Evolutionary conservation across 257 asterid genomes (phyloP).

Genomic region (Mentha longifolia): DNA sequence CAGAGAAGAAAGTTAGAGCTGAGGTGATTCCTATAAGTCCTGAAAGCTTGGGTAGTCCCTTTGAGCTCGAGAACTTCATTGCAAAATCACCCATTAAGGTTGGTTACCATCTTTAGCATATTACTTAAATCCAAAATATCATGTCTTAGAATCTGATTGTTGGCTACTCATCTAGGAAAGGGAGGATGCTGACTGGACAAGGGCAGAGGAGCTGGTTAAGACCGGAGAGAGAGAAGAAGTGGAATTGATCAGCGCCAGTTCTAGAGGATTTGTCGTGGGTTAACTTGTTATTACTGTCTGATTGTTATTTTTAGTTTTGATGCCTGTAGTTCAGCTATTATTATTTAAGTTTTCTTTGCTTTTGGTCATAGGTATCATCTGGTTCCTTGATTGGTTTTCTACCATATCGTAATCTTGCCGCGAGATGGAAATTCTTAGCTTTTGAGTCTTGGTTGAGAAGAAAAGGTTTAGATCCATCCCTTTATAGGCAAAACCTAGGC

Average conservation of each 20-base stretch:
- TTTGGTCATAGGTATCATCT: slow-evolving; percentile 68
- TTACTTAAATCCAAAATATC: slow-evolving; percentile 4
- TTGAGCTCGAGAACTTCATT: slow-evolving; percentile 60
- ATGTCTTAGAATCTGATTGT: slow-evolving; percentile 39
- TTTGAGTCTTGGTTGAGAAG: slow-evolving; percentile 96
- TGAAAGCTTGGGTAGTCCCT: slow-evolving; percentile 46
- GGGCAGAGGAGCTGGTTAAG: slow-evolving; percentile 67
- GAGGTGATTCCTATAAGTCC: slow-evolving; percentile 38
- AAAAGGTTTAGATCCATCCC: slow-evolving; percentile 82
- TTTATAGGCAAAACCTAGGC: slow-evolving; percentile 77
- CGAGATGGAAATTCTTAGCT: slow-evolving; percentile 92
- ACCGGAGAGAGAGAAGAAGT: slow-evolving; percentile 76
- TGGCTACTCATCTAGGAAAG: slow-evolving; percentile 53
- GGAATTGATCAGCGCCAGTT: slow-evolving; percentile 81
- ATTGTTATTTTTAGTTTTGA: slow-evolving; percentile 23
- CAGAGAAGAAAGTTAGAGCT: slow-evolving; percentile 45
- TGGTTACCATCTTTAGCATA: slow-evolving; percentile 23
- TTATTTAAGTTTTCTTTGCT: slow-evolving; percentile 30
- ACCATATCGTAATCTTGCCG: slow-evolving; percentile 90
- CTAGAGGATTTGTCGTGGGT: slow-evolving; percentile 91
- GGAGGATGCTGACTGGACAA: slow-evolving; percentile 80
- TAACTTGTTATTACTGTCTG: slow-evolving; percentile 25
- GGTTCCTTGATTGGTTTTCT: slow-evolving; percentile 91
- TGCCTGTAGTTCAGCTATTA: slow-evolving; percentile 21
- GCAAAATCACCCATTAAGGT: slow-evolving; percentile 63